These are phyloP conservation scores for Penicillium sp. DNA, from an alignment of 2,329 filamentous ascomycete genomes.

Conservation along the genomic window DNA sequence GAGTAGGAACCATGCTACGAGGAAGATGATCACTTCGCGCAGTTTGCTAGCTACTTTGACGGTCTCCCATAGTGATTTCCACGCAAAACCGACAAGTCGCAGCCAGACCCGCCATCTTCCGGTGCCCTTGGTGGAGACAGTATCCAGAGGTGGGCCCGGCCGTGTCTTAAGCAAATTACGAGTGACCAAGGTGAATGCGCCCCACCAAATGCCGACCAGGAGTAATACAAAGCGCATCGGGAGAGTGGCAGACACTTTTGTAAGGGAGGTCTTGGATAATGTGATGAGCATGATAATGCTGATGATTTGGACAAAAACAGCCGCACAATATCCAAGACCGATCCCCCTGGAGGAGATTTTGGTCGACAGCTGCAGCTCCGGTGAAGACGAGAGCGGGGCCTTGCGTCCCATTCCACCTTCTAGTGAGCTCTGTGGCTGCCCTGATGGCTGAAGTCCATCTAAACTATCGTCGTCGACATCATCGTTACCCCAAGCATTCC, in stretches of 20 bases:
- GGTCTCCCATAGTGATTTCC: constrained; percentile 78
- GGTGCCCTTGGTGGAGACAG: constrained; percentile 11
- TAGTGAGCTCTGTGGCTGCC: neutral
- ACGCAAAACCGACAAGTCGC: constrained; percentile 73
- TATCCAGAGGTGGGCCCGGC: constrained; percentile 68
- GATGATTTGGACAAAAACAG: constrained; percentile 75
- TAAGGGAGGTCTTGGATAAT: constrained; percentile 35
- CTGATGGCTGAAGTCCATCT: constrained; percentile 11
- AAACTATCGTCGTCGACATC: constrained; percentile 23
- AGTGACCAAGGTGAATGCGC: constrained; percentile 77
- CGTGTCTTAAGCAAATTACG: constrained; percentile 78
- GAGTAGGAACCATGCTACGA: constrained; percentile 85
- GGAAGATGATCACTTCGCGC: constrained; percentile 75
- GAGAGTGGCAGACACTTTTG: constrained; percentile 69
- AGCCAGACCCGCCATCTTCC: constrained; percentile 53
- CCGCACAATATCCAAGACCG: constrained; percentile 83
- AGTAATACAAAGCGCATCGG: constrained; percentile 80
- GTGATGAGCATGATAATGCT: constrained; percentile 72
- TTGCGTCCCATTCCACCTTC: constrained; percentile 14
- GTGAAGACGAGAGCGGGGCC: constrained; percentile 42
- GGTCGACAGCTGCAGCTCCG: constrained; percentile 75
- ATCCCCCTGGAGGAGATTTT: constrained; percentile 85
- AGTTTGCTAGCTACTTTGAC: constrained; percentile 68
- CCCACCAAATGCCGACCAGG: constrained; percentile 84
- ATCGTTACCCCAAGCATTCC: constrained; percentile 16